phyloP scores from a whole-genome alignment of 2,329 filamentous ascomycete species.

The Ophiostoma montium region DNA sequence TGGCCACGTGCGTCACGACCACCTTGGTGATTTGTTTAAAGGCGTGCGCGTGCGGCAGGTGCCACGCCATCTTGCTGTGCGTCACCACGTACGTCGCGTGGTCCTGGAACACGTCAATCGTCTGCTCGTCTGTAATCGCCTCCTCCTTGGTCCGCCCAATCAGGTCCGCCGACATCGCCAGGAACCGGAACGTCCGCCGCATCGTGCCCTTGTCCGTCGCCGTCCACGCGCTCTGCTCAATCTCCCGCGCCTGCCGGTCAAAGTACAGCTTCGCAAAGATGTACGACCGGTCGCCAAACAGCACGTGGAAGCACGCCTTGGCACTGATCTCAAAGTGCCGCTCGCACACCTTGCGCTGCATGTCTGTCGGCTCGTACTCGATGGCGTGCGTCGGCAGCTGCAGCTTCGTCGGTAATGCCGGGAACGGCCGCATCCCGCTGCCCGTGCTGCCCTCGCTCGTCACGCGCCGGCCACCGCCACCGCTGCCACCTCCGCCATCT shows the following conservation, averaged over 20 bases:
- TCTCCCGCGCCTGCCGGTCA: constrained; percentile 63
- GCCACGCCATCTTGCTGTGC: constrained; percentile 56
- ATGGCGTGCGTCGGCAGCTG: constrained; percentile 71
- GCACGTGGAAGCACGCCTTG: constrained; percentile 87
- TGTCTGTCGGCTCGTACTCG: constrained; percentile 69
- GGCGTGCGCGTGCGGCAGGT: constrained; percentile 64
- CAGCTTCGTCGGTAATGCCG: constrained; percentile 45
- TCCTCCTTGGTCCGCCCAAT: constrained; percentile 46
- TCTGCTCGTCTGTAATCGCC: constrained; percentile 67
- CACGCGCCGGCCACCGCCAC: neutral
- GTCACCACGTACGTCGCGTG: constrained; percentile 55
- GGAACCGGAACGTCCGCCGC: constrained; percentile 68
- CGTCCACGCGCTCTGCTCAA: constrained; percentile 77
- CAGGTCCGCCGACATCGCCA: constrained; percentile 52
- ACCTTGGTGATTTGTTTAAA: constrained; percentile 82
- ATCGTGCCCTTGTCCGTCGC: constrained; percentile 55
- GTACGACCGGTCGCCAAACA: constrained; percentile 92
- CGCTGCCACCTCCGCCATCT: no score
- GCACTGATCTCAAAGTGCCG: constrained; percentile 80
- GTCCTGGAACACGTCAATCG: constrained; percentile 70
- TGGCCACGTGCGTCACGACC: constrained; percentile 84
- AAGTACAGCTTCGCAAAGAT: constrained; percentile 86
- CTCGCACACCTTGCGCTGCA: constrained; percentile 62
- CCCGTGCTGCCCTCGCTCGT: neutral
- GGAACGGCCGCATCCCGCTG: constrained; percentile 22